phyloP scores from a whole-genome alignment of 495 filamentous ascomycete species.

The Neurospora sp. region DNA sequence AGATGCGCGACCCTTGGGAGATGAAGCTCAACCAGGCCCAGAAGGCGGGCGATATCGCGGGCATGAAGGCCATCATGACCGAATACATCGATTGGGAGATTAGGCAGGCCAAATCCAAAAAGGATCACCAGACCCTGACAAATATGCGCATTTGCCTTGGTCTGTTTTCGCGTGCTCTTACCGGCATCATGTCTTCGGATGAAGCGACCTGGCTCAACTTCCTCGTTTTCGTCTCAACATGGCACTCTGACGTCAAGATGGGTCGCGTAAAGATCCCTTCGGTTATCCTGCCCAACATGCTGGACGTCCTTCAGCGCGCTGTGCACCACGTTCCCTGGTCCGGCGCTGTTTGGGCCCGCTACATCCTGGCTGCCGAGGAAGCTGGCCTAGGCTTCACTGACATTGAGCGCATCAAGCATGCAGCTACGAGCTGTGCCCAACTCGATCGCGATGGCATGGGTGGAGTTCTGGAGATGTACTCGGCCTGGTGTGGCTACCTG shows the following conservation, averaged over 20 bases:
- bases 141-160: slow-evolving; percentile 56
- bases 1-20: slow-evolving; percentile 62
- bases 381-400: slow-evolving; percentile 62
- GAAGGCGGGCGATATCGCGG: slow-evolving; percentile 46
- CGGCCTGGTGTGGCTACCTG: slow-evolving; percentile 87
- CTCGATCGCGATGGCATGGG: slow-evolving; percentile 65
- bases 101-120: slow-evolving; percentile 39
- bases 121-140: slow-evolving; percentile 31
- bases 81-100: slow-evolving; percentile 85
- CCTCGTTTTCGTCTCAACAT: slow-evolving; percentile 53
- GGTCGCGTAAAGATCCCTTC: slow-evolving; percentile 22
- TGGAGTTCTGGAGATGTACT: slow-evolving; percentile 78
- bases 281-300: slow-evolving; percentile 31
- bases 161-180: slow-evolving; percentile 68
- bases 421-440: slow-evolving; percentile 71
- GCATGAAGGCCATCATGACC: slow-evolving; percentile 47
- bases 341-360: slow-evolving; percentile 80
- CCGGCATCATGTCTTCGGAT: slow-evolving; percentile 55
- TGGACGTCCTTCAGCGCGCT: slow-evolving; percentile 52
- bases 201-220: slow-evolving; percentile 71
- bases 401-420: slow-evolving; percentile 84
- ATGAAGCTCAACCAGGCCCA: slow-evolving; percentile 50
- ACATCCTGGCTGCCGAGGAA: slow-evolving; percentile 71
- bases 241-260: slow-evolving; percentile 26
- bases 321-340: slow-evolving; percentile 89